phyloP scores from a whole-genome alignment of 2,329 filamentous ascomycete genomes.

The Ophiocordyceps unilateralis region DNA sequence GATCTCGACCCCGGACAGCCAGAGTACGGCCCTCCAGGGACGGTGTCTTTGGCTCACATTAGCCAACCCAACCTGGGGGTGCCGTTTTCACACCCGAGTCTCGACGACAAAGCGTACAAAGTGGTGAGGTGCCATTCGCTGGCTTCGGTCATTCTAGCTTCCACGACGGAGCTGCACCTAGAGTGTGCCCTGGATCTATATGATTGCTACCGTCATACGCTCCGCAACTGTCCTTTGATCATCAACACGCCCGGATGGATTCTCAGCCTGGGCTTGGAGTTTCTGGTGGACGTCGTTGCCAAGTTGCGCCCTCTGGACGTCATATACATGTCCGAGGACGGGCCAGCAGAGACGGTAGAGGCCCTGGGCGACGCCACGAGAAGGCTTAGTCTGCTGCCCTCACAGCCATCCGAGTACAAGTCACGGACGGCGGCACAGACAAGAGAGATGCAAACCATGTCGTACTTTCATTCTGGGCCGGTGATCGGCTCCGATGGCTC shows the following conservation, averaged over 20 bases:
- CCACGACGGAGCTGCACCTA: conserved; percentile 50
- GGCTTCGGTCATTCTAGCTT: conserved; percentile 45
- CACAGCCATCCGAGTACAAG: conserved; percentile 36
- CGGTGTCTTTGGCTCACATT: conserved; percentile 49
- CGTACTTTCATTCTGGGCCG: conserved; percentile 50
- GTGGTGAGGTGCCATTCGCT: conserved; percentile 48
- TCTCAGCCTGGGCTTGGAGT: conserved; percentile 49
- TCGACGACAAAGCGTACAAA: conserved; percentile 13
- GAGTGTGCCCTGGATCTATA: conserved; percentile 47
- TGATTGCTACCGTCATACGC: conserved; percentile 31
- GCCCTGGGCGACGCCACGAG: conserved; percentile 26
- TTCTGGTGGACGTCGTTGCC: conserved; percentile 40
- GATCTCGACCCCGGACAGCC: conserved; percentile 67
- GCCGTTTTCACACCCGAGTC: conserved; percentile 43
- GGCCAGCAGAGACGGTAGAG: conserved; percentile 38
- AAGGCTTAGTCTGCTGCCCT: conserved; percentile 35
- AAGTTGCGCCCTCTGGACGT: conserved; percentile 40
- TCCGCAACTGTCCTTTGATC: conserved; percentile 37
- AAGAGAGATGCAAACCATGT: conserved; percentile 60
- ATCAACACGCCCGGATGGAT: conserved; percentile 65
- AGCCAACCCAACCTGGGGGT: conserved; percentile 44
- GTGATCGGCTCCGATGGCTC: not conserved
- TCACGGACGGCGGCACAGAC: conserved; percentile 47
- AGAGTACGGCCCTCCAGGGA: conserved; percentile 54
- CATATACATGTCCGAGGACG: conserved; percentile 51